Base-by-base conservation (phyloP, 768 basidiomycete genomes). In the Boletus subcaerulescens region DNA sequence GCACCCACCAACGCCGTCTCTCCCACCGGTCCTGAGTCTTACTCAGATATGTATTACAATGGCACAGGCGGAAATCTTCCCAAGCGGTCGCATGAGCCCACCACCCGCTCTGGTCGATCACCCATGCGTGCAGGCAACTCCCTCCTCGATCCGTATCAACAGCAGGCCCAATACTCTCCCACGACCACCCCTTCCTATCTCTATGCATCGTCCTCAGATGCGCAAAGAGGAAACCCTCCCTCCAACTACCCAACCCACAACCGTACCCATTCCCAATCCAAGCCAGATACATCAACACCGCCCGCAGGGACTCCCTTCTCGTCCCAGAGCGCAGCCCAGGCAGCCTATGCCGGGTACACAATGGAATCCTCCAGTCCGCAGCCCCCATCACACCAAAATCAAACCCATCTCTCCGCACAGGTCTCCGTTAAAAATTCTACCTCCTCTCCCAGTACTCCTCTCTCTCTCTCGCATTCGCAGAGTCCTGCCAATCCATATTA, bases 381-480 rank as follows among this genome's bases (percentile, higher is more conserved):
- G 55, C 85, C 83, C 26, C 70, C 76, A 43, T 65, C 73, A 39
- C 72, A 69, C 29, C 80, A 78, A 66, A 75, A 71, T 53, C 81
- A 79, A 60, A 64, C 79, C 12, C 84, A 82, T 69, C 74, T 85
- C 42, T 73, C 73, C 38, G 71, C 80, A 20, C 80, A 80, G 58
- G 64, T 72, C 43, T 72, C 80, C 43, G 64, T 72, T 49, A 80
- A 83, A 62, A 74, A 75, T n/a, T 83, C 87, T 8, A 62, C 78
- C 40, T 90, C 89, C 2, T 83, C 80, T 32, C 89, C 90, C 17
- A 76, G 82, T 39, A 91, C 88, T 0, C 90, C 89, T 12, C 76
- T 91, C 60, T 85, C 86, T 4, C 86, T 84, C 61, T 71, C 81
- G 39, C 83, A 83, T 45, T 72, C 78, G 5, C 79, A 79, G 45